Percentiles rank a stretch among this genome's conserved stretches.
Conservation (phyloP, 768 basidiomycete genomes). For the Pisolithus orientalis region DNA sequence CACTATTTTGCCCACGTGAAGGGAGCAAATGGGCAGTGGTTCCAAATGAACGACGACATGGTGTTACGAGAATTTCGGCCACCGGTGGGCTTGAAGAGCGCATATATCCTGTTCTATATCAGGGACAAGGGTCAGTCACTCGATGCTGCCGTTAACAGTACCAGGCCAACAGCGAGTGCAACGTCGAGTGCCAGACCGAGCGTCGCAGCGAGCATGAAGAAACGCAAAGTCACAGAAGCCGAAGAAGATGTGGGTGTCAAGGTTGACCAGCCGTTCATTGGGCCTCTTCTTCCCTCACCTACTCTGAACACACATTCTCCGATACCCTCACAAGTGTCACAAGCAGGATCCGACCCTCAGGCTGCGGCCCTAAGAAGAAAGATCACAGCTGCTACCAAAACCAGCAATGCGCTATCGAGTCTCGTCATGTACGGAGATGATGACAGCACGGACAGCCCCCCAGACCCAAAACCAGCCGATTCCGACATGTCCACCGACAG, state of each 20-base stretch:
- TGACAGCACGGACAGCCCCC: conserved; percentile 20
- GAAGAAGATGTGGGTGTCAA: conserved; percentile 46
- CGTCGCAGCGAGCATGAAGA: conserved; percentile 44
- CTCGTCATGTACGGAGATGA: conserved; percentile 40
- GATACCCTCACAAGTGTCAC: background rate
- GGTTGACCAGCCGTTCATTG: conserved; percentile 51
- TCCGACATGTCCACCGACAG: conserved; percentile 11
- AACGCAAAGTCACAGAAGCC: conserved; percentile 39
- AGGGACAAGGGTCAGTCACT: conserved; percentile 71
- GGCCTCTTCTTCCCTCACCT: conserved; percentile 55
- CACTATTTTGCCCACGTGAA: conserved; percentile 91
- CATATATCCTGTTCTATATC: conserved; percentile 92
- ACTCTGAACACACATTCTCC: conserved; percentile 21
- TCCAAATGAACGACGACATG: conserved; percentile 90
- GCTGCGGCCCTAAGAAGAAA: conserved; percentile 47
- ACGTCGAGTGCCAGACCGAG: conserved; percentile 25
- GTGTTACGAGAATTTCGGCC: conserved; percentile 40
- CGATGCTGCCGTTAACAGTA: conserved; percentile 33
- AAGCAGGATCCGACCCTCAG: conserved; percentile 40
- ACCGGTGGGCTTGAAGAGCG: conserved; percentile 65
- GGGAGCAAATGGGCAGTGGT: conserved; percentile 66
- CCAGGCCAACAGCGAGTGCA: background rate
- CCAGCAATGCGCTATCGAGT: conserved; percentile 31
- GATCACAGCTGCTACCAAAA: conserved; percentile 36
- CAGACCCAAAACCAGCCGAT: conserved; percentile 11